A percentile compares a stretch with the other conserved stretches of the same genome.
These are phyloP conservation scores for Microbotryum violaceum DNA, from an alignment of 1,284 basidiomycete genomes.

Conservation along the genomic window DNA sequence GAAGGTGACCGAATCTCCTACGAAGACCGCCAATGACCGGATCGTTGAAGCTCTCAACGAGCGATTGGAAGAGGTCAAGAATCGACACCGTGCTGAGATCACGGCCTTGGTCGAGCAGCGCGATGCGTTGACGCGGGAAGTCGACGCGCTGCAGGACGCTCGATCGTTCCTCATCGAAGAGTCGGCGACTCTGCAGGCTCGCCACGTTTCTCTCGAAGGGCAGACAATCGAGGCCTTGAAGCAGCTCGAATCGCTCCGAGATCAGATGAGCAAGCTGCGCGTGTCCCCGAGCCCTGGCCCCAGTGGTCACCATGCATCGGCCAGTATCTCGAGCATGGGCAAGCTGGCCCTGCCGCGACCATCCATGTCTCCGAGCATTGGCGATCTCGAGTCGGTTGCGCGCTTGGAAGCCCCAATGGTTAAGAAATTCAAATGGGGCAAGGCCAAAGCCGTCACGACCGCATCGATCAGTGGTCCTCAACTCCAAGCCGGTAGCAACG, in stretches of 20 bases:
- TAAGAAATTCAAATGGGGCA: conserved; percentile 52
- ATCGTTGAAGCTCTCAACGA: conserved; percentile 51
- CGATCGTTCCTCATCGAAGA: conserved; percentile 84
- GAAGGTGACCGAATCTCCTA: conserved; percentile 40
- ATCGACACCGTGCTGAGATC: conserved; percentile 78
- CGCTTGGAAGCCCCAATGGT: conserved; percentile 40
- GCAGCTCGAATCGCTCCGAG: conserved; percentile 55
- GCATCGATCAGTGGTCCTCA: neutral
- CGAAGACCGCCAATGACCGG: conserved; percentile 13
- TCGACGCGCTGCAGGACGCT: conserved; percentile 76
- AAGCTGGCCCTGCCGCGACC: conserved; percentile 2
- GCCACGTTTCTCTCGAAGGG: conserved; percentile 86
- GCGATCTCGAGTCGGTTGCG: conserved; percentile 39
- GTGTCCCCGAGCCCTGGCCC: neutral
- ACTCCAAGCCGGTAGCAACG: neutral
- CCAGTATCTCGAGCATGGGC: conserved; percentile 8
- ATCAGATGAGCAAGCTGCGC: conserved; percentile 28
- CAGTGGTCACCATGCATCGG: conserved; percentile 32
- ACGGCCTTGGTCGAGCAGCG: conserved; percentile 73
- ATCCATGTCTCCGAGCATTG: conserved; percentile 18
- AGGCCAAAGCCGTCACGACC: conserved; percentile 35
- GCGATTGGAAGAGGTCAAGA: conserved; percentile 82
- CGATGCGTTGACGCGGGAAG: conserved; percentile 70
- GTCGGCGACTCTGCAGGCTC: conserved; percentile 75
- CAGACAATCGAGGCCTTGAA: conserved; percentile 70